Evolutionary conservation across 768 basidiomycete genomes (phyloP), one percentile per base, ranked within the genome.

Genomic region (Pisolithus microcarpus): DNA sequence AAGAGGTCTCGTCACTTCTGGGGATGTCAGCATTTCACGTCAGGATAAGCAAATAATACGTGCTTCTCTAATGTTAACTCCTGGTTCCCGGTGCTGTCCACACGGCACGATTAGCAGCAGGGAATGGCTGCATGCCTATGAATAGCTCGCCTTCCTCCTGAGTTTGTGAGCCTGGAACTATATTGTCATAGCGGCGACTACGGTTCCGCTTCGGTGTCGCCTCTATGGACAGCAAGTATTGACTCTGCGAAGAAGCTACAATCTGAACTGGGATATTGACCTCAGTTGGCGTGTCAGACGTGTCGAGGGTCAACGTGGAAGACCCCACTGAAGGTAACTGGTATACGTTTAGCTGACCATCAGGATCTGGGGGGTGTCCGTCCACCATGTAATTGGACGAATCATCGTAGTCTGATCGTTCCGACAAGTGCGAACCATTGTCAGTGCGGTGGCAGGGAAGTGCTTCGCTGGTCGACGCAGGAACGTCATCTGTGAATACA

Each of bases 201-300:
- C 69, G 59, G 57, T 69, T 59, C 70, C 73, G 63, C 37, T 61
- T 69, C 9, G 66, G 66, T 11, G 66, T 67, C 16, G 62, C 60
- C 44, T 67, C 66, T 26, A 40, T 28, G 30, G 56, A 57, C 30
- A 67, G 64, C 31, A 67, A 64, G 46, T 67, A 67, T 56, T 67
- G 66, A 34, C 66, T 67, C 42, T 67, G 66, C 40, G 66, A 67
- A 13, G 66, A 67, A 8, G 58, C 51, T 10, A 67, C 42, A 11
- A 62, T 55, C 34, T 61, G 51, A 37, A 30, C 26, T 23, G 53
- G 48, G 23, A 54, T 34, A 30, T 45, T 24, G 15, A 28, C 13
- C 16, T n/a, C 26, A 16, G 15, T 24, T 16, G 24, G 24, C 16
- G 23, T 4, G 8, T 13, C n/a, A 2, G 40, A 24, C 28, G 8